Base-by-base conservation (phyloP, 345 rosid genomes). In the Brassica cretica region DNA sequence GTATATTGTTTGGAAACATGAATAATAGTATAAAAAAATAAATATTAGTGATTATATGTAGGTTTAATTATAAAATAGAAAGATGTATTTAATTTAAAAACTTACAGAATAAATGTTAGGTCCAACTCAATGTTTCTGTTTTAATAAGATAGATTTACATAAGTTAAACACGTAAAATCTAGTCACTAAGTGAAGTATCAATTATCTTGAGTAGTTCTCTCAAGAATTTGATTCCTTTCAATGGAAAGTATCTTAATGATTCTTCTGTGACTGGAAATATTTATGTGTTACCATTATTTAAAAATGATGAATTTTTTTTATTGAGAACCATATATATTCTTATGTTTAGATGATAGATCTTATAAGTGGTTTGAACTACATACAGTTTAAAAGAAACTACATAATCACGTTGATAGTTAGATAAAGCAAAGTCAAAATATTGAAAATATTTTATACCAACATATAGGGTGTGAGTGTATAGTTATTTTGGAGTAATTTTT, bases 191-290 rank as follows among this genome's bases (percentile, higher is more conserved):
- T 49, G 55, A 68, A n/a, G 12, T 65, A 8, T 75, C 18, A 67
- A 58, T 58, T 44, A 8, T 27, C 9, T 6, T 24, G 16, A 56
- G 14, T 58, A 59, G 5, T 24, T 58, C 35, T 24, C 44, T 66
- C 32, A 37, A 75, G 27, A 66, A 35, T 21, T 65, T 21, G 29
- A 9, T 49, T 49, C 18, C 15, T 44, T 74, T 21, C 25, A 3
- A 24, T 24, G 56, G 39, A 24, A 56, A 59, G 63, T 59, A 37
- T 35, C 64, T 74, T 74, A 35, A 44, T 33, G 35, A 19, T 71
- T 2, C 12, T 58, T 56, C 35, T 21, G 25, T 14, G 19, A 65
- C 6, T 66, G 64, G 71, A n/a, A 49, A 8, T 18, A 5, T 49
- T 63, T 46, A 29, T 46, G 46, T 29, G 24, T 30, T 63, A 59